A percentile compares a stretch with the other conserved stretches of the same genome.
Evolutionary conservation across 2,329 filamentous ascomycete genomes (phyloP).

Genomic region (Colletotrichum sp.): DNA sequence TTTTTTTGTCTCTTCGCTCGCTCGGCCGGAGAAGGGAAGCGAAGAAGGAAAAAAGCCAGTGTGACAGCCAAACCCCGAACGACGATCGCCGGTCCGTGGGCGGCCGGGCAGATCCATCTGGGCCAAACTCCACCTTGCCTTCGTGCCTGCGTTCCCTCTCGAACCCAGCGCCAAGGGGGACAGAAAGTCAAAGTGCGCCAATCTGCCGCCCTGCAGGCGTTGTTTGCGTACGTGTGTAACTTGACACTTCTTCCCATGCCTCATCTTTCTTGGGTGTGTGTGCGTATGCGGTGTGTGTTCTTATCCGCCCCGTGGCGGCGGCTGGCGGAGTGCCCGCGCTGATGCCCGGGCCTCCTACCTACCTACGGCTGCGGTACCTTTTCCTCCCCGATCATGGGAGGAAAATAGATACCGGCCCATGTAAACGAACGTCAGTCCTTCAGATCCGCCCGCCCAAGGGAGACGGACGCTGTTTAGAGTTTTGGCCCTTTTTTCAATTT

Average conservation of each 20-base stretch:
- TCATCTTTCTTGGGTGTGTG: background rate
- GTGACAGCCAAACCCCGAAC: background rate
- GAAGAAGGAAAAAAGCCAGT: background rate
- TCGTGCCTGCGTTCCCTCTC: background rate
- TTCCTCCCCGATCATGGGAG: background rate
- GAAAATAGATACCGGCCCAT: background rate
- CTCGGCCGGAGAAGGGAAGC: background rate
- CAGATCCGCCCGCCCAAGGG: background rate
- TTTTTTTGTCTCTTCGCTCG: background rate
- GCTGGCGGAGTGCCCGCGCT: background rate
- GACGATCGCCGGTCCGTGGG: constrained; percentile 14
- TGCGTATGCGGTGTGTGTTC: background rate
- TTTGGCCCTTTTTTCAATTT: background rate
- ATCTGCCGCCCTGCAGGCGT: background rate
- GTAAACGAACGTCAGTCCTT: background rate
- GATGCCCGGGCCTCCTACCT: background rate
- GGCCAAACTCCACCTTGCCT: background rate
- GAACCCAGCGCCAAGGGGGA: background rate
- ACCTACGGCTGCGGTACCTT: background rate
- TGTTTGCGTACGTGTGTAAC: background rate
- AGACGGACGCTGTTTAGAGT: background rate
- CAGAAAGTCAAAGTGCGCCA: background rate
- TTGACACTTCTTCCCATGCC: background rate
- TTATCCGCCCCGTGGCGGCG: background rate
- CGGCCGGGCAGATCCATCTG: background rate